Base-by-base conservation (phyloP, 345 rosid species). In the Moringa oleifera region DNA sequence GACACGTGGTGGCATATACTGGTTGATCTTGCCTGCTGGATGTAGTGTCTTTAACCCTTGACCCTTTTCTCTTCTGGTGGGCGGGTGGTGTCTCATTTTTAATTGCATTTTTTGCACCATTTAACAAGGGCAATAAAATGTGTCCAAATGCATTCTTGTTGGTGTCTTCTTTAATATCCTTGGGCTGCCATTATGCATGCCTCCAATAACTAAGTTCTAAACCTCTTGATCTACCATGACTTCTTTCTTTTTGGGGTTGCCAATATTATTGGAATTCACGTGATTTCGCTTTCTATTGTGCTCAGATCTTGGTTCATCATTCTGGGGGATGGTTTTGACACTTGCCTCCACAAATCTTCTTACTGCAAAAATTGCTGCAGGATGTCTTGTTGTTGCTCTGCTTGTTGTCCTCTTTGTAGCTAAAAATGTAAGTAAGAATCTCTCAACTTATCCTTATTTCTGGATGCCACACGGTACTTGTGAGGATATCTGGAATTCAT, bases 11-110 rank as follows among this genome's bases (percentile, higher is more conserved):
- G 97, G 99, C 72, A 66, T 83, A 59, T 90, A 90, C 64, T 90
- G 97, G 95, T 56, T 90, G 61, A 94, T 94, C 76, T 82, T 94
- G 64, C 99, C 99, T 53, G 97, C 99, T 41, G 99, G 99, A 85
- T 94, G 99, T 94, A 90, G 84, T 63, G 57, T 55, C 67, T 67
- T 21, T 31, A 25, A 20, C 49, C 47, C 11, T 67, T 62, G 25
- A 45, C 47, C 37, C 31, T 25, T 23, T 33, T 33, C 11, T 33
- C 37, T 33, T 33, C 37, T 31, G 16, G 25, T 37, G 8, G 68
- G 70, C 79, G 81, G 89, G 89, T 83, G 58, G 91, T n/a, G n/a
- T n/a, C n/a, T n/a, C n/a, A n/a, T n/a, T n/a, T n/a, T n/a, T n/a
- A n/a, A n/a, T n/a, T n/a, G n/a, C n/a, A n/a, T n/a, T n/a, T n/a